Evolutionary conservation across 2,329 filamentous ascomycete species (phyloP).

Genomic region (Aschersonia sp.): DNA sequence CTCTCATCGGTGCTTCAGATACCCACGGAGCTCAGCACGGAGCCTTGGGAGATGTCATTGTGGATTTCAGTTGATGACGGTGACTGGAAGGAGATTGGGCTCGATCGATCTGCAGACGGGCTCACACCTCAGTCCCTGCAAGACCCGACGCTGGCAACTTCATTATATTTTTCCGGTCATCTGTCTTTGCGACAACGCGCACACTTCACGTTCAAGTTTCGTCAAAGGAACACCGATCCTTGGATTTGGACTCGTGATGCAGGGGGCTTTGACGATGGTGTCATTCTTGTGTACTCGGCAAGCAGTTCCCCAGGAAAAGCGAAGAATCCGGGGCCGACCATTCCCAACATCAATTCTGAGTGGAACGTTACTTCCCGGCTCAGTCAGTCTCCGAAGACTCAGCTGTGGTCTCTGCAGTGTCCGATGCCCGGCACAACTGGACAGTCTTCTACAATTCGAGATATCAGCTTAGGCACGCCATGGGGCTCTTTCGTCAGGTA

Average conservation of each 20-base stretch:
- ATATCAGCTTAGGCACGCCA: slow-evolving; percentile 47
- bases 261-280: slow-evolving; percentile 47
- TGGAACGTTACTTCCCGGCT: slow-evolving; percentile 37
- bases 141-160: slow-evolving; percentile 10
- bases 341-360: slow-evolving; percentile 40
- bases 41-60: slow-evolving; percentile 57
- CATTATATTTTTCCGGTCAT: slow-evolving; percentile 38
- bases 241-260: slow-evolving; percentile 63
- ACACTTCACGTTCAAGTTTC: slow-evolving; percentile 60
- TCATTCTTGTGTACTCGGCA: slow-evolving; percentile 31
- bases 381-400: slow-evolving; percentile 54
- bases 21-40: slow-evolving; percentile 33
- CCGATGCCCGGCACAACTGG: slow-evolving; percentile 40
- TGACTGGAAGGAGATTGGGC: slow-evolving; percentile 37
- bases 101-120: slow-evolving; percentile 14
- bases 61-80: slow-evolving; percentile 52
- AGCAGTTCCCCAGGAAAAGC: slow-evolving; percentile 13
- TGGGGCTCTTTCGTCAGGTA: slow-evolving; percentile 40
- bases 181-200: slow-evolving; percentile 33
- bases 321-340: slow-evolving; percentile 33
- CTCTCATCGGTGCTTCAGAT: slow-evolving; percentile 62
- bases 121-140: slow-evolving; percentile 37
- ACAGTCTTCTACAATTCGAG: slow-evolving; percentile 40
- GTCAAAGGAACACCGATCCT: slow-evolving; percentile 29
- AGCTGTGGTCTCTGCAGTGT: slow-evolving; percentile 54